These are phyloP conservation scores for Ganoderma sp. DNA, from an alignment of 1,284 basidiomycete genomes.

Conservation along the genomic window DNA sequence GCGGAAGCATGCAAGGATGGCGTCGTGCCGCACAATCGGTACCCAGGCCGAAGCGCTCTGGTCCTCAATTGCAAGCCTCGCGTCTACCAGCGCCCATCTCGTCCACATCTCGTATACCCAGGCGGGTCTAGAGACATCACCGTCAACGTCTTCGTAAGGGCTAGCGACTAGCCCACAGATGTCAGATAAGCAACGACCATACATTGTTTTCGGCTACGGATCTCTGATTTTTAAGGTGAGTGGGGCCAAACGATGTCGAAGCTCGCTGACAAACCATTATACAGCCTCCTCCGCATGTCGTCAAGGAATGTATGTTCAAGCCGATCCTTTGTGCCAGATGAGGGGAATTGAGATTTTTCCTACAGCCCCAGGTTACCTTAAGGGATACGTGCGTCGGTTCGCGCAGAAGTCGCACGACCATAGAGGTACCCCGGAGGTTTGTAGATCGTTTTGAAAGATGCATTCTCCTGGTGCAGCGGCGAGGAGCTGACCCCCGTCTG, in stretches of 20 bases:
- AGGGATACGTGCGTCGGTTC: constrained; percentile 86
- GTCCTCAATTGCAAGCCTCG: background rate
- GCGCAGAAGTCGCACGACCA: constrained; percentile 90
- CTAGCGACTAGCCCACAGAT: background rate
- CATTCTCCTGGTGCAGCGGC: background rate
- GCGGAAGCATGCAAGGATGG: background rate
- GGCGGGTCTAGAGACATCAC: background rate
- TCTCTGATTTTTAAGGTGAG: constrained; percentile 81
- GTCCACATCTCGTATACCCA: background rate
- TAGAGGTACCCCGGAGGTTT: constrained; percentile 79
- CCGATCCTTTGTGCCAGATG: no score
- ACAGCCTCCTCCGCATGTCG: constrained; percentile 76
- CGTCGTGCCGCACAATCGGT: background rate
- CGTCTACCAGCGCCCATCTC: background rate
- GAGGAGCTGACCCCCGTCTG: background rate
- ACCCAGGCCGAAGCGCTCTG: background rate
- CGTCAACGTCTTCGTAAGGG: background rate
- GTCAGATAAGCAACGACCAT: constrained; percentile 40
- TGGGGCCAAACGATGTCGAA: background rate
- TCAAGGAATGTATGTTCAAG: constrained; percentile 54
- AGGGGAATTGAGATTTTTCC: background rate
- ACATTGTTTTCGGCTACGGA: constrained; percentile 81
- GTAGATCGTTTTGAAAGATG: constrained; percentile 10
- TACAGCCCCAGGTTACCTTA: constrained; percentile 73
- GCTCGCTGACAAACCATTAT: background rate